phyloP scores from a whole-genome alignment of 2,329 filamentous ascomycete species.

The Chaetomium olivaceum region DNA sequence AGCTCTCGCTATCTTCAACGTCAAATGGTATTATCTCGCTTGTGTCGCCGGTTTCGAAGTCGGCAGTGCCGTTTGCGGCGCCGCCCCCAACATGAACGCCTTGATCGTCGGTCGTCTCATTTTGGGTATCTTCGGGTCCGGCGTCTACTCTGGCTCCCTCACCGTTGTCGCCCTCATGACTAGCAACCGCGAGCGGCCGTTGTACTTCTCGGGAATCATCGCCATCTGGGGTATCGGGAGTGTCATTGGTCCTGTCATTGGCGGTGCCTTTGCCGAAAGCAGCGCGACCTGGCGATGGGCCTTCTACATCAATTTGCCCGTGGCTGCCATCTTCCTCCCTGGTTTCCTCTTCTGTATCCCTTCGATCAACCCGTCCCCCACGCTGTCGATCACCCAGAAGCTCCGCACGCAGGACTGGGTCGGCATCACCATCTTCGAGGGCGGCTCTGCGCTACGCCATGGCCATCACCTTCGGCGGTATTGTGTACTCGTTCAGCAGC shows the following conservation, averaged over 20 bases:
- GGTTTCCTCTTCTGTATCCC: conserved; percentile 43
- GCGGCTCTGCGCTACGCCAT: not conserved
- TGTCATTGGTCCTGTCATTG: conserved; percentile 43
- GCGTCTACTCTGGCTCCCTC: conserved; percentile 38
- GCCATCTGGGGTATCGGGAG: conserved; percentile 37
- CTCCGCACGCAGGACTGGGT: not conserved
- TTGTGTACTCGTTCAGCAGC: not conserved
- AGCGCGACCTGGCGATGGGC: conserved; percentile 41
- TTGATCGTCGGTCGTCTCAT: conserved; percentile 38
- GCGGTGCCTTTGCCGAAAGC: conserved; percentile 39
- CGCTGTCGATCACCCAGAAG: conserved; percentile 30
- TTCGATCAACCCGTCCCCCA: conserved; percentile 47
- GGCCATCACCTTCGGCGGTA: not conserved
- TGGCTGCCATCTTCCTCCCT: conserved; percentile 47
- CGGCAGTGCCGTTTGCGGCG: conserved; percentile 38
- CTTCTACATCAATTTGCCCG: conserved; percentile 53
- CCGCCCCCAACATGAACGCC: conserved; percentile 31
- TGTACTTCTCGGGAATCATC: not conserved
- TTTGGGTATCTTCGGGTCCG: conserved; percentile 36
- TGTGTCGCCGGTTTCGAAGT: conserved; percentile 31
- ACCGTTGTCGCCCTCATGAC: conserved; percentile 13
- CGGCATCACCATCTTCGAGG: conserved; percentile 37
- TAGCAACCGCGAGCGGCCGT: not conserved
- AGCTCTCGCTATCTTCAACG: not conserved
- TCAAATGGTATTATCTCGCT: not conserved